Conservation (phyloP, 2,329 filamentous ascomycete species). For the Monascus ruber region DNA sequence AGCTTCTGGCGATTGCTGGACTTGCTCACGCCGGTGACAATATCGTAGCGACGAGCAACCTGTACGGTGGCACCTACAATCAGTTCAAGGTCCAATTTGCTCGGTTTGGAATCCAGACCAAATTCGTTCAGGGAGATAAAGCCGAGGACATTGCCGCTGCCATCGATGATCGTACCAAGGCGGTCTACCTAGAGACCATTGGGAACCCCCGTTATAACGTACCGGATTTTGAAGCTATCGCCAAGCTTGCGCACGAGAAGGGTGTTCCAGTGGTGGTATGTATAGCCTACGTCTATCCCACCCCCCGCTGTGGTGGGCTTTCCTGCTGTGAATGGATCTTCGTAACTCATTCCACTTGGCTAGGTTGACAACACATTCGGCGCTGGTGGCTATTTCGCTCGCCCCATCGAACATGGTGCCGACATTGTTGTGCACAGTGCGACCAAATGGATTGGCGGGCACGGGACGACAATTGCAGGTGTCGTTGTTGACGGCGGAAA, state of each 20-base stretch:
- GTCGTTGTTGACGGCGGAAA: constrained; percentile 80
- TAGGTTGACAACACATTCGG: constrained; percentile 92
- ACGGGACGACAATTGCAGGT: constrained; percentile 83
- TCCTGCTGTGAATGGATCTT: too few species aligned
- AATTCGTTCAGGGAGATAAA: constrained; percentile 74
- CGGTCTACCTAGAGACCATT: constrained; percentile 82
- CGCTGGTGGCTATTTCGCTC: constrained; percentile 77
- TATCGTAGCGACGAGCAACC: constrained; percentile 78
- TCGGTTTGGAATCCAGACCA: constrained; percentile 75
- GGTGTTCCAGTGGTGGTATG: constrained; percentile 53
- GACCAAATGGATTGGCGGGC: constrained; percentile 94
- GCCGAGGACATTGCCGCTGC: constrained; percentile 65
- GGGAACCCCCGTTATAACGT: constrained; percentile 92
- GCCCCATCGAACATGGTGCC: constrained; percentile 79
- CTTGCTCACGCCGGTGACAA: constrained; percentile 86
- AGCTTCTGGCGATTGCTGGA: constrained; percentile 78
- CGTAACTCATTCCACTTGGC: not conserved
- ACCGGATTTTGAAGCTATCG: constrained; percentile 80
- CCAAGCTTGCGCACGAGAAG: constrained; percentile 61
- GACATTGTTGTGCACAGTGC: constrained; percentile 92
- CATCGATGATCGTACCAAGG: constrained; percentile 91
- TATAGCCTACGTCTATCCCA: constrained; percentile 1
- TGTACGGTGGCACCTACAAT: constrained; percentile 95
- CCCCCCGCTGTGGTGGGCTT: too few species aligned
- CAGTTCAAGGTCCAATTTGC: constrained; percentile 88